phyloP scores from a whole-genome alignment of 2,329 filamentous ascomycete species.

The Fusarium decemcellulare region DNA sequence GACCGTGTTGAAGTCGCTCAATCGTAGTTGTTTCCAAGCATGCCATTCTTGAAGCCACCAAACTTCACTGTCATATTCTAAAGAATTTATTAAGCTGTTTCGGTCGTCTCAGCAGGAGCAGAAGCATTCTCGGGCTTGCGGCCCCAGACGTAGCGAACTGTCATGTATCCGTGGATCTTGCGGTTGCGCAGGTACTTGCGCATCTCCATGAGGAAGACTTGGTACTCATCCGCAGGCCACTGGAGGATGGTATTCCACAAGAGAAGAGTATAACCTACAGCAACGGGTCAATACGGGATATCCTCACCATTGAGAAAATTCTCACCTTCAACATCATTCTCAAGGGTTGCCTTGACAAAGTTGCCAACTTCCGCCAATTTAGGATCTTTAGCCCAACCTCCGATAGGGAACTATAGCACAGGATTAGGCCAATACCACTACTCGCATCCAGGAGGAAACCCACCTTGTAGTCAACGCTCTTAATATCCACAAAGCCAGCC shows the following conservation, averaged over 20 bases:
- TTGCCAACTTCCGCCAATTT: conserved; percentile 35
- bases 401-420: conserved; percentile 33
- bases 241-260: conserved; percentile 31
- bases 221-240: conserved; percentile 30
- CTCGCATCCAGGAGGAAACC: background rate
- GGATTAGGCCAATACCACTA: background rate
- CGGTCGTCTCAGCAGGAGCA: no score
- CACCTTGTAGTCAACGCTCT: conserved; percentile 38
- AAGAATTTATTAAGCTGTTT: no score
- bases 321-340: conserved; percentile 42
- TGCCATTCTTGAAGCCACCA: no score
- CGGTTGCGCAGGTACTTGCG: conserved; percentile 24
- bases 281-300: background rate
- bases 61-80: no score
- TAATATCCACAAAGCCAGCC: conserved; percentile 39
- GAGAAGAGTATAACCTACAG: conserved; percentile 35
- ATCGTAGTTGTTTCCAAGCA: no score
- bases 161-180: conserved; percentile 28
- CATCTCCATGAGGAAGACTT: conserved; percentile 19
- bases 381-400: conserved; percentile 36
- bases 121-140: conserved; percentile 13
- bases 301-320: fast-evolving
- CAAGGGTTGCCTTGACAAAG: conserved; percentile 37
- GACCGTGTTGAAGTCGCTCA: no score
- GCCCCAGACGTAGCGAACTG: conserved; percentile 29